Percentiles rank a stretch among this genome's conserved stretches.
phyloP scores from a whole-genome alignment of 192 early-diverging fungal genomes.

The Coemansia guatemalensis region DNA sequence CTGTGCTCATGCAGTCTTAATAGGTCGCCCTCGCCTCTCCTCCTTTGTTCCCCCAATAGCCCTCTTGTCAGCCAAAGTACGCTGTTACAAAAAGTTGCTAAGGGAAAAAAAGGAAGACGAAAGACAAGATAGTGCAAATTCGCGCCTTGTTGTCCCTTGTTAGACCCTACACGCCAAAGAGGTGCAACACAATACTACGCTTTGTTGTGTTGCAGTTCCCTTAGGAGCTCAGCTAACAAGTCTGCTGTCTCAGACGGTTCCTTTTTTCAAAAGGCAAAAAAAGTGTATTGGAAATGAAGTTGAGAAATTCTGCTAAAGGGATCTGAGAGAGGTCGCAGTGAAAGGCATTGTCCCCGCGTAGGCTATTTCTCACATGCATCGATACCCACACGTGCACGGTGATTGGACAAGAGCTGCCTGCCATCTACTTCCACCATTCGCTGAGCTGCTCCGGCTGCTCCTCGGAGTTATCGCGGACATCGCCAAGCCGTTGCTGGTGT shows the following conservation, averaged over 20 bases:
- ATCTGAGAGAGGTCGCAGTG: too few relatives aligned
- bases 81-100: background rate
- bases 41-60: too few relatives aligned
- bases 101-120: background rate
- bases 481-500: constrained; percentile 11
- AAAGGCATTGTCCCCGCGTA: too few relatives aligned
- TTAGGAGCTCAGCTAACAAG: constrained; percentile 12
- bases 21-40: too few relatives aligned
- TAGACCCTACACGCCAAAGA: constrained; percentile 2
- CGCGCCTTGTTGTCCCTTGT: background rate
- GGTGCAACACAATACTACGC: background rate
- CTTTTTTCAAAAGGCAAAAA: too few relatives aligned
- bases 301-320: too few relatives aligned
- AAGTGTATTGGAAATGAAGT: too few relatives aligned
- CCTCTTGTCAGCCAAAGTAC: background rate
- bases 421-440: constrained; percentile 48
- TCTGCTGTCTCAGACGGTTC: background rate
- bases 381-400: background rate
- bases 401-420: background rate
- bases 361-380: too few relatives aligned
- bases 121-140: background rate
- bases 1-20: constrained; percentile 10
- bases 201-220: background rate
- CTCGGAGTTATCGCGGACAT: background rate
- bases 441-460: constrained; percentile 4